These are phyloP conservation scores for Ceratocystis huliohia DNA, from an alignment of 2,329 filamentous ascomycete species.

Conservation along the genomic window DNA sequence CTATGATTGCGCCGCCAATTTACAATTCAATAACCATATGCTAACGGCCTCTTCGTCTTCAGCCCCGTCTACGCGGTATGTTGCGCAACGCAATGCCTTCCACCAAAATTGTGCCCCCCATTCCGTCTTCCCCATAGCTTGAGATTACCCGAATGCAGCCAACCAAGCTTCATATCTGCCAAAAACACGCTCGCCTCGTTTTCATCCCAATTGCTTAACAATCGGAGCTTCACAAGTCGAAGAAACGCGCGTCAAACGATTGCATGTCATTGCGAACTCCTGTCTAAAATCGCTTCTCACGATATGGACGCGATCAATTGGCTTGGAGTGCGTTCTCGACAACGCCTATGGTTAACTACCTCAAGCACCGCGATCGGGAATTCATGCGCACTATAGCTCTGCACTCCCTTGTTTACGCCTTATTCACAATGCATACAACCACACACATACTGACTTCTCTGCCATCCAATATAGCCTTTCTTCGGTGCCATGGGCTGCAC, in stretches of 20 bases:
- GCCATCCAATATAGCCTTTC: slow-evolving; percentile 49
- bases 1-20: background rate
- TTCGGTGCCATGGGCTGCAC: slow-evolving; percentile 97
- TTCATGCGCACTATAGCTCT: too few species aligned
- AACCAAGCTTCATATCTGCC: background rate
- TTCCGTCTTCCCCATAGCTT: too few species aligned
- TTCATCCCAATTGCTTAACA: too few species aligned
- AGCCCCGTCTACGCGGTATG: slow-evolving; percentile 99
- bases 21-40: background rate
- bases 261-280: background rate
- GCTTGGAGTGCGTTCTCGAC: slow-evolving; percentile 18
- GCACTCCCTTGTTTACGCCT: background rate
- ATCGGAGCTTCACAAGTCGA: background rate
- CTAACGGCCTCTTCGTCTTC: slow-evolving; percentile 22
- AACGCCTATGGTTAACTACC: slow-evolving; percentile 22
- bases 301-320: background rate
- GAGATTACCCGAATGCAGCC: too few species aligned
- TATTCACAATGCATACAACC: background rate
- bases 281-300: background rate
- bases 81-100: slow-evolving; percentile 30
- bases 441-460: slow-evolving; percentile 26
- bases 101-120: too few species aligned
- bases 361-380: too few species aligned
- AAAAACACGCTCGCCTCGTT: background rate
- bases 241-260: background rate